Base-by-base conservation (phyloP, 768 basidiomycete genomes). In the Tubosaeta sp. region DNA sequence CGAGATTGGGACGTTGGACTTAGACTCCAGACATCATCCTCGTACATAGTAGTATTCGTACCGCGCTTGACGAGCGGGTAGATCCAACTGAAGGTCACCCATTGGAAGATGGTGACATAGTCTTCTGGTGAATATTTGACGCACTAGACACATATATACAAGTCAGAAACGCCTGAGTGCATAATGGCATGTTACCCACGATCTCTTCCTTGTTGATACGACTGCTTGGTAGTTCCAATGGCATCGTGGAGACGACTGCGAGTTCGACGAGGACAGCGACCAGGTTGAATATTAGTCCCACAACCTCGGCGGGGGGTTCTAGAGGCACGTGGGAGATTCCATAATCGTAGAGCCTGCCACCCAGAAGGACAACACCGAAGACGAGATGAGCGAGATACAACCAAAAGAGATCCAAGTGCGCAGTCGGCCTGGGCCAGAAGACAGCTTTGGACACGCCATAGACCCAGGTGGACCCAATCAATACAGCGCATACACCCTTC, bases 11-110 rank as follows among this genome's bases (percentile, higher is more conserved):
- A 68, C 0, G 80, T 83, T 1, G 85, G 83, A 56, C 85, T 87
- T 21, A 91, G 73, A 42, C 72, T 53, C 84, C 86, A 89, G 1
- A 91, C 79, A 49, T 90, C 87, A 1, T 74, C 69, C 60, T 91
- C 87, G 42, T 82, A 76, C 42, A 92, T 72, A 1, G 83, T 87
- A 4, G 71, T 73, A 48, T 52, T 54, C 9, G 71, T 73, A 14
- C 79, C 79, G 3, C 73, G 74, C 59, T 69, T 66, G 38, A 90
- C 72, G 4, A 89, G 73, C 3, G 86, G 86, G 40, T 80, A 75
- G 27, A 90, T 73, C 87, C 89, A 91, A 31, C 61, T 69, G 58
- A 89, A 90, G 1, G 85, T 80, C 0, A 81, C 68, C 89, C 89
- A 90, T 35, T 78, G 77, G 71, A 78, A 80, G 13, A 92, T 73